Evolutionary conservation across 495 filamentous ascomycete genomes (phyloP), one percentile per base, ranked within the genome.

Genomic region (Penicillium samsonianum): DNA sequence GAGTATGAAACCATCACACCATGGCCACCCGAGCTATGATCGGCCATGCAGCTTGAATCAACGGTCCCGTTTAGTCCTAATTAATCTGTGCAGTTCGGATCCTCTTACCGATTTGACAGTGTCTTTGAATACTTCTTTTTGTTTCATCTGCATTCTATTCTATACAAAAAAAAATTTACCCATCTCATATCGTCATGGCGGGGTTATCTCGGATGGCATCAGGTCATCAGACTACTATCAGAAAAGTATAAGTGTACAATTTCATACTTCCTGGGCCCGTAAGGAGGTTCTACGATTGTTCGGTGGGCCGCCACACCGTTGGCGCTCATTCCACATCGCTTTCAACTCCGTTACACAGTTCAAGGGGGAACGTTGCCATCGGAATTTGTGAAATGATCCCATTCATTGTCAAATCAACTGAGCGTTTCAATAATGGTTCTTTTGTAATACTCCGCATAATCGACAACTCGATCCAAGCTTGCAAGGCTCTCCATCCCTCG

Each of bases 21-120:
- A 63, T 44, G 17, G 44, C 42, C 42, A 44, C 42, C 42, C 42
- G 14, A 45, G 22, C 25, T 22, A 42, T 42, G 62, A 67, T 67
- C 65, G 59, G 49, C 65, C 50, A 62, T 62, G 62, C 65, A 67
- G 64, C 50, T 62, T 44, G 49, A 57, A 49, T 38, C 54, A 61
- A 61, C 53, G 53, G 53, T n/a, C 23, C 12, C 48, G 14, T 43
- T 12, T 33, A 30, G 33, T 45, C 62, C 62, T 67, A 68, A 68
- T 65, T 65, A 60, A 57, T 57, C 61, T 49, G 57, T 56, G 31
- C 48, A 52, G 45, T 38, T 65, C 60, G 63, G 63, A 44, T 59
- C 30, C 57, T 28, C 45, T n/a, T 63, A 53, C 63, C 60, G 41
- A 50, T 52, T 45, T 52, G 20, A 57, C 26, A 38, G 50, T 19